phyloP scores from a whole-genome alignment of 345 rosid species.

The Citrus sp. region DNA sequence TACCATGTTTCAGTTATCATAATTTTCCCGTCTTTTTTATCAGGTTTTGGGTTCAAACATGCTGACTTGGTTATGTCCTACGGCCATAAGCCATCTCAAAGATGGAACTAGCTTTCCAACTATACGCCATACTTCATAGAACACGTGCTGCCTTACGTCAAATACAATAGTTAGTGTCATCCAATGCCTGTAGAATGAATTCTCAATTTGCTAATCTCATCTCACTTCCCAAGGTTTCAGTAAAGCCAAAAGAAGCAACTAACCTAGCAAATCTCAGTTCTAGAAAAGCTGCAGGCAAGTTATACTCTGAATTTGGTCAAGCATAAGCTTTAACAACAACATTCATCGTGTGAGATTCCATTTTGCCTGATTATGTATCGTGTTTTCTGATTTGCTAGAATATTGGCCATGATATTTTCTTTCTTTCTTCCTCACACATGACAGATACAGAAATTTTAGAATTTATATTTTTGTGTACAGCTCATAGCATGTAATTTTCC shows the following conservation, averaged over 20 bases:
- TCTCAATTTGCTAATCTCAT: neutral
- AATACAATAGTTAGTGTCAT: neutral
- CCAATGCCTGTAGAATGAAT: neutral
- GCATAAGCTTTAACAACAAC: neutral
- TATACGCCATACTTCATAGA: conserved; percentile 38
- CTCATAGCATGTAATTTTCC: conserved; percentile 1
- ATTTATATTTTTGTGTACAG: neutral
- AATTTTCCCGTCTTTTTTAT: conserved; percentile 16
- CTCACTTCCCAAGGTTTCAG: neutral
- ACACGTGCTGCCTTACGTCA: neutral
- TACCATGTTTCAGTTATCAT: neutral
- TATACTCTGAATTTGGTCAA: neutral
- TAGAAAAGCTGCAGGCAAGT: neutral
- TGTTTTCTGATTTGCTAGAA: conserved; percentile 1
- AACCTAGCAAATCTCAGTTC: neutral
- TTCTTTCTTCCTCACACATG: neutral
- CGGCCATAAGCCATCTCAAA: conserved; percentile 55
- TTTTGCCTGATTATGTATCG: neutral
- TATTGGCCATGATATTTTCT: neutral
- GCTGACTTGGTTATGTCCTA: conserved; percentile 77
- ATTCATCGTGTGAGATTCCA: neutral
- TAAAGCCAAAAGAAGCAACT: neutral
- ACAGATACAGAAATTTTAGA: neutral
- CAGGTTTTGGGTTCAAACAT: conserved; percentile 80
- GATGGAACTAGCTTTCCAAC: conserved; percentile 60